A percentile compares a stretch with the other conserved stretches of the same genome.
Conservation (phyloP, 768 basidiomycete genomes). For the Rhodotorula graminis region DNA sequence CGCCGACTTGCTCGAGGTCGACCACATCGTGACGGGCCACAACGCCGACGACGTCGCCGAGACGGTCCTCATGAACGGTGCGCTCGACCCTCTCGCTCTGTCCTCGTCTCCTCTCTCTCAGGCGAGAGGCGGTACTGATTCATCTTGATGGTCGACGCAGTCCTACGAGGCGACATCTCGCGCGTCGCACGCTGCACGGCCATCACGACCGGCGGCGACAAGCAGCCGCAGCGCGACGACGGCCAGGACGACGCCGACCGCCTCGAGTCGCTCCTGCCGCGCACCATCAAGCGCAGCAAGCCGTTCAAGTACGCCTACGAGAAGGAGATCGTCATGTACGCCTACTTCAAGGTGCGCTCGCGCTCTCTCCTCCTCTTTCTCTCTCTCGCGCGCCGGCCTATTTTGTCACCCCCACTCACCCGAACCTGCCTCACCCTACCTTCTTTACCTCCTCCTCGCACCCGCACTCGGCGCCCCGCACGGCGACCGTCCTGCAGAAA, state of each 20-base stretch:
- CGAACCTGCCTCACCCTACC: no score
- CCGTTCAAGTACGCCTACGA: slow-evolving; percentile 99
- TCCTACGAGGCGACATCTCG: slow-evolving; percentile 96
- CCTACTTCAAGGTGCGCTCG: slow-evolving; percentile 66
- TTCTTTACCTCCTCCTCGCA: no score
- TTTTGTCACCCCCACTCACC: no score
- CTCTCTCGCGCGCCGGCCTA: no score
- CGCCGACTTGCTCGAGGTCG: slow-evolving; percentile 77
- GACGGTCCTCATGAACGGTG: slow-evolving; percentile 97
- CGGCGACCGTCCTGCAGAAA: slow-evolving; percentile 54
- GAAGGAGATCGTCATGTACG: slow-evolving; percentile 99
- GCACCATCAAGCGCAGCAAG: slow-evolving; percentile 87
- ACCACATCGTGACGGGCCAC: slow-evolving; percentile 97
- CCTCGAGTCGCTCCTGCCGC: slow-evolving; percentile 18
- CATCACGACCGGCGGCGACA: slow-evolving; percentile 88
- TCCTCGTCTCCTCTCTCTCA: no score
- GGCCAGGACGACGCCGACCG: background rate
- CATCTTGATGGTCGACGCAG: slow-evolving; percentile 49
- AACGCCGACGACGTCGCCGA: slow-evolving; percentile 99
- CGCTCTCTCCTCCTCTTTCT: background rate
- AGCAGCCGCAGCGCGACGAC: slow-evolving; percentile 49
- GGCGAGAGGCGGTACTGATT: background rate
- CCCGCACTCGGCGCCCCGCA: background rate
- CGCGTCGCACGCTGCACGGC: slow-evolving; percentile 86
- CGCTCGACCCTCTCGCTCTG: slow-evolving; percentile 42